Conservation (phyloP, 2,329 filamentous ascomycete species). For the Rhinocladiella similis region DNA sequence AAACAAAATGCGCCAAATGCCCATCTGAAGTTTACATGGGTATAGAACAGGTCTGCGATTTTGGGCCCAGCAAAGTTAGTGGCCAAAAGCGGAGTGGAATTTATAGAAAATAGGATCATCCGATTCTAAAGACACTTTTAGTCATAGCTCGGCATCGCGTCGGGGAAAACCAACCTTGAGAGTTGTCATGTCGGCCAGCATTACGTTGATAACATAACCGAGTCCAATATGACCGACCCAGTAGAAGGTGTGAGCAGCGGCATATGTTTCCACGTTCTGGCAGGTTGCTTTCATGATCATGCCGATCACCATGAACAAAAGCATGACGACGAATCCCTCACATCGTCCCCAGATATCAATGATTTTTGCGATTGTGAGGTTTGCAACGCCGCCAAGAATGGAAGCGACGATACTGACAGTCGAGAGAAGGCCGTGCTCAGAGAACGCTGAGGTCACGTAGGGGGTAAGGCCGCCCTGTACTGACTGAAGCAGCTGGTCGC, state of each 20-base stretch:
- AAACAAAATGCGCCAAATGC: conserved; percentile 62
- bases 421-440: conserved; percentile 53
- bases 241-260: conserved; percentile 62
- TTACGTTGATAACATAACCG: no score
- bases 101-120: no score
- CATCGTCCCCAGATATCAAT: conserved; percentile 64
- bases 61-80: no score
- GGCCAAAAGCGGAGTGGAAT: no score
- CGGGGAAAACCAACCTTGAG: no score
- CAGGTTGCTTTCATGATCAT: conserved; percentile 62
- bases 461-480: conserved; percentile 39
- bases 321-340: conserved; percentile 51
- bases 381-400: conserved; percentile 56
- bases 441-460: conserved; percentile 53
- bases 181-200: no score
- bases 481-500: not conserved
- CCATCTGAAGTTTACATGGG: conserved; percentile 46
- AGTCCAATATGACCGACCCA: conserved; percentile 26
- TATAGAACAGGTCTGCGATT: no score
- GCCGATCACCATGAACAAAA: conserved; percentile 43
- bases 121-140: no score
- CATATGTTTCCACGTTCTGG: conserved; percentile 58
- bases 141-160: no score
- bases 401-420: conserved; percentile 54
- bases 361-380: conserved; percentile 61